Evolutionary conservation across 106 monocot species (phyloP).

Genomic region (Acanthochlamys bracteata): DNA sequence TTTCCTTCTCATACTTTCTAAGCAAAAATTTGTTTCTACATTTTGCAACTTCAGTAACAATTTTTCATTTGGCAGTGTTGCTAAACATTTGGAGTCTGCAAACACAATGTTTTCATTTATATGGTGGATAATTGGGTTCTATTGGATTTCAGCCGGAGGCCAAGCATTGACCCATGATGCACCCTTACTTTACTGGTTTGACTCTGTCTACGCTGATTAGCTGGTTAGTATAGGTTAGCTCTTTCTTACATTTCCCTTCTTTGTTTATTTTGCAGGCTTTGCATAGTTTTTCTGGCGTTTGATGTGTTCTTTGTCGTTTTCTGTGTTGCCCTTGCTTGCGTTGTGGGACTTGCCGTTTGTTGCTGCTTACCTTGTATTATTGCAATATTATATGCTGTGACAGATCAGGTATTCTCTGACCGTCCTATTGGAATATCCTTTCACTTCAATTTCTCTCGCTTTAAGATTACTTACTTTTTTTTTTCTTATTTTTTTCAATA

Average conservation of each 20-base stretch:
- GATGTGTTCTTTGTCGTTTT: slow-evolving; percentile 75
- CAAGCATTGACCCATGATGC: slow-evolving; percentile 40
- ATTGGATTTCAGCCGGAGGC: slow-evolving; percentile 63
- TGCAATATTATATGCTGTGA: slow-evolving; percentile 64
- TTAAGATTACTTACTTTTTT: too few species aligned
- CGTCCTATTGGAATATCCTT: too few species aligned
- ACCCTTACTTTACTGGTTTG: slow-evolving; percentile 63
- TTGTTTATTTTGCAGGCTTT: slow-evolving; percentile 47
- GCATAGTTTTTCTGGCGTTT: slow-evolving; percentile 73
- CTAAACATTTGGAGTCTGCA: slow-evolving; percentile 57
- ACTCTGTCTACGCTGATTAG: background rate
- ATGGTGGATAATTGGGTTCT: slow-evolving; percentile 79
- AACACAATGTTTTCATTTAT: slow-evolving; percentile 73
- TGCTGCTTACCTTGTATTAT: slow-evolving; percentile 78
- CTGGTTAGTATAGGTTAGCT: background rate
- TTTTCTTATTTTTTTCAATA: too few species aligned
- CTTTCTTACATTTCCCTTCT: background rate
- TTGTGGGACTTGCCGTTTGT: slow-evolving; percentile 72
- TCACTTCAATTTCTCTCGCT: background rate
- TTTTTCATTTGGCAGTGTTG: slow-evolving; percentile 19
- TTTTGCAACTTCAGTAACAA: background rate
- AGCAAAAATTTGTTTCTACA: background rate
- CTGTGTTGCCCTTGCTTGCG: slow-evolving; percentile 59
- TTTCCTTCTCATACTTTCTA: too few species aligned
- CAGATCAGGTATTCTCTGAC: slow-evolving; percentile 45